Conservation (phyloP, 2,329 filamentous ascomycete genomes). For the Fusarium sp. region DNA sequence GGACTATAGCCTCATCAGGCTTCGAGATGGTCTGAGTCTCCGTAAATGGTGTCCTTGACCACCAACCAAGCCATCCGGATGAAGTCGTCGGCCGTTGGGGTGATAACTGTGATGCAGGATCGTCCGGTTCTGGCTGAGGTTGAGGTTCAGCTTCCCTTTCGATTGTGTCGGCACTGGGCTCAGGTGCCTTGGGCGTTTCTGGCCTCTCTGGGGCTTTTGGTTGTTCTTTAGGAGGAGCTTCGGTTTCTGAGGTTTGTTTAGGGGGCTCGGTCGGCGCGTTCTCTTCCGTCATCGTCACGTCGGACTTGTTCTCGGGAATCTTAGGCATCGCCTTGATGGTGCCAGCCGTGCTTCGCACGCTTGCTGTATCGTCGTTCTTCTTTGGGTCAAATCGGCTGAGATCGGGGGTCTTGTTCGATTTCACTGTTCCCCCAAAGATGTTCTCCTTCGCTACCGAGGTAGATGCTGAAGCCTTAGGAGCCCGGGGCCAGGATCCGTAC, state of each 20-base stretch:
- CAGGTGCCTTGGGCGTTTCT: slow-evolving; percentile 7
- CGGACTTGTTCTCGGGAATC: slow-evolving; percentile 41
- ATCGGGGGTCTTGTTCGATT: slow-evolving; percentile 59
- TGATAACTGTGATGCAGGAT: slow-evolving; percentile 1
- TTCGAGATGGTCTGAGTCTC: slow-evolving; percentile 33
- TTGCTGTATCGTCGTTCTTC: slow-evolving; percentile 50
- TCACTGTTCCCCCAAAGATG: slow-evolving; percentile 68
- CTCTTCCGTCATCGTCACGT: slow-evolving; percentile 30
- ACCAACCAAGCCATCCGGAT: slow-evolving; percentile 69
- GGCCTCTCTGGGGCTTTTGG: slow-evolving; percentile 1
- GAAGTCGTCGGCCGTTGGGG: slow-evolving; percentile 46
- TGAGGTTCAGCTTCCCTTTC: slow-evolving; percentile 5
- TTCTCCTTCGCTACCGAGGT: slow-evolving; percentile 71
- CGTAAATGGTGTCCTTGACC: slow-evolving; percentile 49
- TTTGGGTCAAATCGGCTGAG: slow-evolving; percentile 64
- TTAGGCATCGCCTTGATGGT: slow-evolving; percentile 40
- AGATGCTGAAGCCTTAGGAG: slow-evolving; percentile 68
- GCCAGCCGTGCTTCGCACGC: slow-evolving; percentile 45
- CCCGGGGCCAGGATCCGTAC: slow-evolving; percentile 72
- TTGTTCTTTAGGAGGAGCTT: slow-evolving; percentile 1
- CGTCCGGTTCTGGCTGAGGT: slow-evolving; percentile 4
- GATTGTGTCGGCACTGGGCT: not conserved
- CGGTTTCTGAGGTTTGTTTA: slow-evolving; percentile 12
- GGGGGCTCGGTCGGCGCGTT: slow-evolving; percentile 21
- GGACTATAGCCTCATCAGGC: slow-evolving; percentile 28